Percentiles rank a stretch among this genome's conserved stretches.
These are phyloP conservation scores for Brettanomyces anomalus DNA, from an alignment of 805 yeast genomes.

Conservation along the genomic window DNA sequence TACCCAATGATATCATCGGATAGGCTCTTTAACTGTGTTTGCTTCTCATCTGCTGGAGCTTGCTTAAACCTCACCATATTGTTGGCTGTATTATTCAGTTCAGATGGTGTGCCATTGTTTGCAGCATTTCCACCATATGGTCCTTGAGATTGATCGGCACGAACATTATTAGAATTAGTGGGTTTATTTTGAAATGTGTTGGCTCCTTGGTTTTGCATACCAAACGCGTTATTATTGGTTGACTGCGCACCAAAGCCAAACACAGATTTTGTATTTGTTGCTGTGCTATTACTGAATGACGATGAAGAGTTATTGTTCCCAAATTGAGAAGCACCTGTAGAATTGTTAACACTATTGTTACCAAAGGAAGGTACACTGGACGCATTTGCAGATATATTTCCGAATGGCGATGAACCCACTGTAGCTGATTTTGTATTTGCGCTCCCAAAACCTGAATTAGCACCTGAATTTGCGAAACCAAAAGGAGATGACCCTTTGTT, in stretches of 20 bases:
- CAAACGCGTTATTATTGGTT: not conserved
- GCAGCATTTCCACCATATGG: not conserved
- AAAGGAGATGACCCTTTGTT: too few relatives aligned
- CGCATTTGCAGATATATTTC: not conserved
- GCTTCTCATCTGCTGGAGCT: conserved; percentile 15
- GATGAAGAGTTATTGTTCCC: not conserved
- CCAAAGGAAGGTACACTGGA: not conserved
- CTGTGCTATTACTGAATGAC: conserved; percentile 8
- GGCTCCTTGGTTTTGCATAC: not conserved
- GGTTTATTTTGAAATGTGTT: too few relatives aligned
- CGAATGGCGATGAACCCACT: not conserved
- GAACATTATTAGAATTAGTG: too few relatives aligned
- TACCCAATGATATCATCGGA: conserved; percentile 34
- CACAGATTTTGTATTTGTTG: conserved; percentile 4
- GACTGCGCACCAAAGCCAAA: conserved; percentile 5
- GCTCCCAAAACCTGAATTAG: not conserved
- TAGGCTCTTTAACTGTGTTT: conserved; percentile 28
- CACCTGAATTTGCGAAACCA: too few relatives aligned
- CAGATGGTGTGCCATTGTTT: not conserved
- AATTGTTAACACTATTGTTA: too few relatives aligned
- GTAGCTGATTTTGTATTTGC: not conserved
- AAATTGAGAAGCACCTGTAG: not conserved
- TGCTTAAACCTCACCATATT: conserved; percentile 14
- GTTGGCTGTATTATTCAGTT: not conserved
- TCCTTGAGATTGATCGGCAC: too few relatives aligned